A percentile compares a stretch with the other conserved stretches of the same genome.
Evolutionary conservation across 2,329 filamentous ascomycete genomes (phyloP).

Genomic region (Ascochyta viciae-villosae): DNA sequence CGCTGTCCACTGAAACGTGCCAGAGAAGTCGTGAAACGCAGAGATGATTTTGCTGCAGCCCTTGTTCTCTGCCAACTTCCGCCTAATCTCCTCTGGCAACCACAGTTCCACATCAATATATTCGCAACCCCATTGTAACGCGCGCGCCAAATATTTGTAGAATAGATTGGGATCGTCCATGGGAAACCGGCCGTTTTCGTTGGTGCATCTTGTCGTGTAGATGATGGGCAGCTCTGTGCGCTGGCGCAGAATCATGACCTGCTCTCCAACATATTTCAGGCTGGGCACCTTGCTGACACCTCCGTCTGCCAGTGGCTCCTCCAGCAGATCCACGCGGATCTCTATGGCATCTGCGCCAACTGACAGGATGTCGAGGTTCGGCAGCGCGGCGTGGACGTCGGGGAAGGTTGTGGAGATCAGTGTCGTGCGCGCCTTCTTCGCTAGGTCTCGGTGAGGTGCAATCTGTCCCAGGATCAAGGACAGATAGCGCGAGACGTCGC

Average conservation of each 20-base stretch:
- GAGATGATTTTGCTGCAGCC: conserved; percentile 87
- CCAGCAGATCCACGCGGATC: conserved; percentile 80
- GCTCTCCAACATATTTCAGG: conserved; percentile 82
- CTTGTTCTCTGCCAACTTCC: conserved; percentile 70
- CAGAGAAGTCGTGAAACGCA: conserved; percentile 90
- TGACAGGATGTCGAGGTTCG: conserved; percentile 85
- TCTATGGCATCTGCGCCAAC: conserved; percentile 88
- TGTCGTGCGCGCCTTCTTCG: conserved; percentile 79
- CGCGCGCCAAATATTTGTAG: conserved; percentile 80
- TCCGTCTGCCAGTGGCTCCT: conserved; percentile 70
- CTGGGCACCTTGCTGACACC: conserved; percentile 73
- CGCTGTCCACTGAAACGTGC: conserved; percentile 83
- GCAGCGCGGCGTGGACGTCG: conserved; percentile 80
- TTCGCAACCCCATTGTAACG: conserved; percentile 88
- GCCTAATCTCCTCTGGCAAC: conserved; percentile 79
- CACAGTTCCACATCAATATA: conserved; percentile 90
- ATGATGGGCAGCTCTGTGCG: conserved; percentile 89
- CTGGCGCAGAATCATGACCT: conserved; percentile 83
- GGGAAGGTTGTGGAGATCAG: conserved; percentile 90
- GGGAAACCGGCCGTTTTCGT: conserved; percentile 83
- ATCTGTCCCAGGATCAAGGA: conserved; percentile 82
- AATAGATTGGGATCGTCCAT: conserved; percentile 80
- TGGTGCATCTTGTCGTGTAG: conserved; percentile 82
- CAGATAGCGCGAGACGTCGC: conserved; percentile 79
- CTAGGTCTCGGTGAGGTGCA: conserved; percentile 77